Evolutionary conservation across 192 early-diverging fungal species (phyloP), one percentile per base, ranked within the genome.

Genomic region (Linnemannia exigua): DNA sequence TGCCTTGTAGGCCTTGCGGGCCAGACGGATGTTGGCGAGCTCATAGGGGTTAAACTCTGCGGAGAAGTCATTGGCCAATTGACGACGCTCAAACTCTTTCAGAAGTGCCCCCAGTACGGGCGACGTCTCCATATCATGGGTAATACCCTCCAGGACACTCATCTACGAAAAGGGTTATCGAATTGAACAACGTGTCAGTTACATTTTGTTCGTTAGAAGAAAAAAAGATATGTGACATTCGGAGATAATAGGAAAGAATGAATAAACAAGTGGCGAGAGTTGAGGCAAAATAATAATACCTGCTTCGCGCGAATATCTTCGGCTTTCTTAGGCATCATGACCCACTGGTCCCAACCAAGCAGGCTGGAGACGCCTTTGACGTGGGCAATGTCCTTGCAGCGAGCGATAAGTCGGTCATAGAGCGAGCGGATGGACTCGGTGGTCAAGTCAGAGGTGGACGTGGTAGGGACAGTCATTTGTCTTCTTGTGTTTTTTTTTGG

Each of bases 281-380:
- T n/a, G n/a, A n/a, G n/a, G n/a, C n/a, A n/a, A n/a, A n/a, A n/a
- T n/a, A n/a, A n/a, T n/a, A n/a, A n/a, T 44, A 77, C 76, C 52
- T 85, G 87, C 22, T 79, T 41, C 6, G 75, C 74, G 35, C 80
- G 77, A 33, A 38, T 15, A 14, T 61, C 81, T 25, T n/a, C 86
- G 51, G 83, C 70, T 41, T 86, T 86, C 46, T 77, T 36, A 11
- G 88, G 86, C 88, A 89, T 82, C 80, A 88, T 82, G 70, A 87
- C 85, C 48, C 78, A 70, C 37, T 88, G 88, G 33, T 88, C 88
- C 87, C 87, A 88, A 3, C 66, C 35, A 25, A 88, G 81, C 9
- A 83, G n/a, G 19, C 75, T 75, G 36, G 61, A 8, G 66, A 80
- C 54, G 16, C 78, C 63, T 15, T 77, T 70, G 33, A 86, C 70